phyloP scores from a whole-genome alignment of 305 asterid species.

The Solanum hybrid region DNA sequence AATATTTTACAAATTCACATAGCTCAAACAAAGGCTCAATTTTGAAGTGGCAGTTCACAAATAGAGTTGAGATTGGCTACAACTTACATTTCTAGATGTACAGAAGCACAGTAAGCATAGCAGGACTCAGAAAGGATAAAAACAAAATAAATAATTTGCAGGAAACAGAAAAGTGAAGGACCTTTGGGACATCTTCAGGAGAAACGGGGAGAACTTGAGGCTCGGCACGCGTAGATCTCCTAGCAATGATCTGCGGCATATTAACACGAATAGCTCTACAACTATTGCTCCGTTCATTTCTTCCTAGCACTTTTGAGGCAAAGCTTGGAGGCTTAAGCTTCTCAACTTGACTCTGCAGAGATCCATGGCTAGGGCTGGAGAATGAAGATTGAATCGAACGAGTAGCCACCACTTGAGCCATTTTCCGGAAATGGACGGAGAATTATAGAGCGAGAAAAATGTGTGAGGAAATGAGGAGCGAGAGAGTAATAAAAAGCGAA shows the following conservation, averaged over 20 bases:
- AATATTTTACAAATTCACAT: not conserved
- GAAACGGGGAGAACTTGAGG: slow-evolving; percentile 15
- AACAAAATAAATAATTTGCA: not conserved
- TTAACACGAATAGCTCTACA: not conserved
- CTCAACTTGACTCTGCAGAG: slow-evolving; percentile 4
- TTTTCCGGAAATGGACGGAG: not conserved
- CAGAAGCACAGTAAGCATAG: not conserved
- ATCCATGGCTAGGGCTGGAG: slow-evolving; percentile 10
- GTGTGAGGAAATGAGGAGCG: not conserved
- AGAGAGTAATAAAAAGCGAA: not conserved
- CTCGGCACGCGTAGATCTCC: slow-evolving; percentile 9
- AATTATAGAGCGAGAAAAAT: not conserved
- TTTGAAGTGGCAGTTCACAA: not conserved
- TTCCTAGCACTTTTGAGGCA: not conserved
- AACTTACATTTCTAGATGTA: not conserved
- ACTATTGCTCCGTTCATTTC: not conserved
- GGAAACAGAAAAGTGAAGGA: not conserved
- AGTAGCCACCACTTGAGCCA: slow-evolving; percentile 18
- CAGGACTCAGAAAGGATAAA: not conserved
- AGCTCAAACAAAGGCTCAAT: not conserved
- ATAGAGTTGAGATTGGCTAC: not conserved
- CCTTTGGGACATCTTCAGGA: slow-evolving; percentile 18
- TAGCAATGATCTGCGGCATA: slow-evolving; percentile 3
- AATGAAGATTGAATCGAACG: slow-evolving; percentile 13
- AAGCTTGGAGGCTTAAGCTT: slow-evolving; percentile 11